Evolutionary conservation across 179 eudicot genomes (phyloP), one percentile per base, ranked within the genome.

Genomic region (Gypsophila paniculata): DNA sequence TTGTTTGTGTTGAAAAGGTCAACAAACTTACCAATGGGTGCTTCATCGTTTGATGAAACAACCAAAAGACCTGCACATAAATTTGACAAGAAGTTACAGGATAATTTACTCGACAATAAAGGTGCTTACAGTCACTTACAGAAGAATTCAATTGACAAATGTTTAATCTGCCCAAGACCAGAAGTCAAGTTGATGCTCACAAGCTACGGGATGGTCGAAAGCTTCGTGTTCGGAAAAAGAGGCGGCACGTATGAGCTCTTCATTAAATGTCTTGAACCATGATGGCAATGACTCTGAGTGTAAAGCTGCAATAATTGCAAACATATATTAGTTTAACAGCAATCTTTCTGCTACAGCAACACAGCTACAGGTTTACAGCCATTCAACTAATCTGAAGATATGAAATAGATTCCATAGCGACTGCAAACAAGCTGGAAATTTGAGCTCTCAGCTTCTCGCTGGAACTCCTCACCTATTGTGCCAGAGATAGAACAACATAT

Each of bases 161-260:
- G 70, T 48, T 61, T 6, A 34, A 34, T 60, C 55, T 63, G 62
- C 21, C 64, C 18, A 53, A 18, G n/a, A 64, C 46, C 44, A 64
- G 46, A 72, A 44, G 58, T 62, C 26, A 26, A 69, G 25, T 9
- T 72, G 68, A 69, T 52, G 55, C 82, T 80, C 85, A 94, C 99
- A 94, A 36, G 97, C 91, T 68, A 91, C 99, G 65, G 97, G 99
- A 82, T 91, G 93, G 82, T 94, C 99, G 82, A 94, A 88, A 65
- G 99, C 89, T 88, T 94, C 99, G 66, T 94, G 97, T 67, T 91
- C 97, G 42, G 99, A 89, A 80, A 94, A 94, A n/a, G 99, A 89
- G 42, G 89, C 86, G 46, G 82, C 81, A 57, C 59, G 86, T 64
- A 86, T 86, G 25, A 94, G 94, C 87, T 91, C 99, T 81, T 94